phyloP scores from a whole-genome alignment of 441 rosid genomes.

The Pelargonium myrrhifolium region DNA sequence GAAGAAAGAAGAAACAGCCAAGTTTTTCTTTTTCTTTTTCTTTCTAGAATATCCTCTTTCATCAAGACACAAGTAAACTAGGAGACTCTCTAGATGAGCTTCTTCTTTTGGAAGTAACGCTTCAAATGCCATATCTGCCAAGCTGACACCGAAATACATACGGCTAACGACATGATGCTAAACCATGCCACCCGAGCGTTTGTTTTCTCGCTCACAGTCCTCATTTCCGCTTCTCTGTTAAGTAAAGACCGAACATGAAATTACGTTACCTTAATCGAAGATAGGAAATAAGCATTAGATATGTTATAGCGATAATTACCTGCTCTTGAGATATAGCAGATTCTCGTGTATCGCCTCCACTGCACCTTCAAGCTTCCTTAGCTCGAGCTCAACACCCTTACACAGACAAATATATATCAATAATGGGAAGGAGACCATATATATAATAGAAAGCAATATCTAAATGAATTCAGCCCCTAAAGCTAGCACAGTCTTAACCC shows the following conservation, averaged over 20 bases:
- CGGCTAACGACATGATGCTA: slow-evolving; percentile 63
- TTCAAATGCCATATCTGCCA: slow-evolving; percentile 70
- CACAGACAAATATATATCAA: too few relatives aligned
- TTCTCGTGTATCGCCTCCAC: slow-evolving; percentile 78
- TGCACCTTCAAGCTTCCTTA: slow-evolving; percentile 71
- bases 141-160: slow-evolving; percentile 54
- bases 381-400: slow-evolving; percentile 92
- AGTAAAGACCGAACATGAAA: neutral
- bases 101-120: slow-evolving; percentile 71
- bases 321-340: slow-evolving; percentile 46
- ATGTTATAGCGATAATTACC: slow-evolving; percentile 28
- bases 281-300: slow-evolving; percentile 1
- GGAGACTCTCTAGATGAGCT: slow-evolving; percentile 45
- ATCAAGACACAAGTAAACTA: slow-evolving; percentile 8
- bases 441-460: too few relatives aligned
- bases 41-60: slow-evolving; percentile 16
- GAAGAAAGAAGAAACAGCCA: too few relatives aligned
- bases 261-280: neutral
- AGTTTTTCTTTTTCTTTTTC: too few relatives aligned
- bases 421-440: too few relatives aligned
- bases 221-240: slow-evolving; percentile 76
- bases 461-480: too few relatives aligned
- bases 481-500: too few relatives aligned
- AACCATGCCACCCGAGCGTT: slow-evolving; percentile 61
- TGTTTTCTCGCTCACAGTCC: slow-evolving; percentile 55